Evolutionary conservation across 1,139 yeast species (phyloP).

Genomic region (Yamadazyma diospyri): DNA sequence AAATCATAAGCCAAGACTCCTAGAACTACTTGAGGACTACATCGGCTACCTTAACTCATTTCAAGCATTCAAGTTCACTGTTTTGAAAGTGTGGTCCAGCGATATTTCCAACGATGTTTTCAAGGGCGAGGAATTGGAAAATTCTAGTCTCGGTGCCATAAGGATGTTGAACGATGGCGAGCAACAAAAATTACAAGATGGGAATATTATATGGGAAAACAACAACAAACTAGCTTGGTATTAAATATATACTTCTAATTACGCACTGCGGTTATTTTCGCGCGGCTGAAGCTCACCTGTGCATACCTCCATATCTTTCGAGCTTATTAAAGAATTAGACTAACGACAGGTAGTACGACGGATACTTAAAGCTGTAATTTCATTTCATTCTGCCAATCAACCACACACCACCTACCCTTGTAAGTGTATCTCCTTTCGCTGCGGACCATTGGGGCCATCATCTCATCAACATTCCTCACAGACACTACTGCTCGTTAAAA

Average conservation of each 20-base stretch:
- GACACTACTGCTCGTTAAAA: too few relatives aligned
- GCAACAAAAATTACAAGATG: slow-evolving; percentile 21
- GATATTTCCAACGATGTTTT: slow-evolving; percentile 20
- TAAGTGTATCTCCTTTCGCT: too few relatives aligned
- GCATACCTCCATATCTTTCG: too few relatives aligned
- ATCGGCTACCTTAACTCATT: slow-evolving; percentile 7
- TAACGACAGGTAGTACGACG: too few relatives aligned
- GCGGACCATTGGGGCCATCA: too few relatives aligned
- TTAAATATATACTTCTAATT: too few relatives aligned
- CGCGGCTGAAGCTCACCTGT: slow-evolving; percentile 1
- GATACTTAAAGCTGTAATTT: too few relatives aligned
- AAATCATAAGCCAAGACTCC: slow-evolving; percentile 20
- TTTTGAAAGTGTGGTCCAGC: slow-evolving; percentile 30
- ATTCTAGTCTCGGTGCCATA: slow-evolving; percentile 38
- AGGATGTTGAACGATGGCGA: slow-evolving; percentile 24
- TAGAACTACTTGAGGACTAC: slow-evolving; percentile 17
- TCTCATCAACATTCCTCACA: too few relatives aligned
- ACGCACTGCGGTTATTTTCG: too few relatives aligned
- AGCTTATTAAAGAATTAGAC: too few relatives aligned
- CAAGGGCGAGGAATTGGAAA: slow-evolving; percentile 23
- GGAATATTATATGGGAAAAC: slow-evolving; percentile 40
- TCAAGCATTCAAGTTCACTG: neutral
- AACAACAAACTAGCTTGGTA: slow-evolving; percentile 48
- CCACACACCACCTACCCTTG: too few relatives aligned
- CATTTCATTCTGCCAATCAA: too few relatives aligned